A percentile compares a stretch with the other conserved stretches of the same genome.
Conservation (phyloP, 75 land plant genomes). For the Isoetes taiwanensis region DNA sequence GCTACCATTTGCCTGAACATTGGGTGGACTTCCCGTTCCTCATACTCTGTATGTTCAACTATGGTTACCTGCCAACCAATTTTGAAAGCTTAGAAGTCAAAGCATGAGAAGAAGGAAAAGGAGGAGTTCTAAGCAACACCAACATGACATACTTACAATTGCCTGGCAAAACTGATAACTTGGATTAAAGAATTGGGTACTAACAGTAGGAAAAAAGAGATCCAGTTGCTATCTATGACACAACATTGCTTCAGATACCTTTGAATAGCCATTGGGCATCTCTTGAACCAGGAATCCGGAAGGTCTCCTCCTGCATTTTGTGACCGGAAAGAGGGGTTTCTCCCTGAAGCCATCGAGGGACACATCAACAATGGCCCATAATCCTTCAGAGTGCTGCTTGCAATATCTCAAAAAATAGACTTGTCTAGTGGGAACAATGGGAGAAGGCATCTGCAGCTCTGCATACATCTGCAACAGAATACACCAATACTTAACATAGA, state of each 20-base stretch:
- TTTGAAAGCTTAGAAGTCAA: too few relatives aligned
- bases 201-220: too few relatives aligned
- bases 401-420: constrained; percentile 59
- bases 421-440: constrained; percentile 74
- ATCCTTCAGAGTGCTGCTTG: constrained; percentile 50
- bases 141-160: too few relatives aligned
- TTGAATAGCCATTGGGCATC: constrained; percentile 78
- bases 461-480: constrained; percentile 66
- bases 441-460: constrained; percentile 69
- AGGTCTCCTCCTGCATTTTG: constrained; percentile 38
- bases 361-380: constrained; percentile 68
- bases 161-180: too few relatives aligned
- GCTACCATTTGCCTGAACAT: constrained; percentile 42
- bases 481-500: neutral
- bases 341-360: constrained; percentile 41
- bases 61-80: constrained; percentile 80
- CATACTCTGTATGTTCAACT: constrained; percentile 74
- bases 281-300: constrained; percentile 85
- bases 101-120: too few relatives aligned
- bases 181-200: too few relatives aligned
- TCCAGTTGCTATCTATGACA: too few relatives aligned
- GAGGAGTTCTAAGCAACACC: too few relatives aligned
- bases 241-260: too few relatives aligned
- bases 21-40: constrained; percentile 35
- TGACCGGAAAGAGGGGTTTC: constrained; percentile 24